These are phyloP conservation scores for Echinosophora koreensis DNA, from an alignment of 306 rosid genomes.

Conservation along the genomic window DNA sequence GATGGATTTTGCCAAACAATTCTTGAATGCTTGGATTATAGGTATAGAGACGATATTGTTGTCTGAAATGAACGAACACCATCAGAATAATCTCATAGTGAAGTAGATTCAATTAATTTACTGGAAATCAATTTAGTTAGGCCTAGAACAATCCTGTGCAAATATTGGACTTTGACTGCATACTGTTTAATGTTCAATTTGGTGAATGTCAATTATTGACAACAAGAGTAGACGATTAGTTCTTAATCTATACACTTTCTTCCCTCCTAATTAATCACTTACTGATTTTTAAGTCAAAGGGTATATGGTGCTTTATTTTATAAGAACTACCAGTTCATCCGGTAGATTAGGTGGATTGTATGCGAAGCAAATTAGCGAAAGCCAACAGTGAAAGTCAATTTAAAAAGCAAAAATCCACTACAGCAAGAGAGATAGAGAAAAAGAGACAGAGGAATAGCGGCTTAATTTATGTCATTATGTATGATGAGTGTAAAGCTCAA, in stretches of 20 bases:
- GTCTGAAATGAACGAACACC: slow-evolving; percentile 28
- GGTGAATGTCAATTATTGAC: slow-evolving; percentile 46
- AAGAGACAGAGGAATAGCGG: neutral
- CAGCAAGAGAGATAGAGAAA: neutral
- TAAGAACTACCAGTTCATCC: slow-evolving; percentile 21
- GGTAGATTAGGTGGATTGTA: slow-evolving; percentile 48
- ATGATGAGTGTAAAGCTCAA: slow-evolving; percentile 38
- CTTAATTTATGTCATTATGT: neutral
- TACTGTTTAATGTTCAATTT: neutral
- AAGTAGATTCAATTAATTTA: slow-evolving; percentile 26
- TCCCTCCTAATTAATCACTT: slow-evolving; percentile 40
- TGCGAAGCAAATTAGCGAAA: slow-evolving; percentile 46
- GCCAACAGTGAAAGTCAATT: slow-evolving; percentile 45
- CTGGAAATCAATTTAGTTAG: slow-evolving; percentile 12
- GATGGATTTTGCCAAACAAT: slow-evolving; percentile 24
- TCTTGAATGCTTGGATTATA: slow-evolving; percentile 17
- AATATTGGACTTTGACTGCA: slow-evolving; percentile 11
- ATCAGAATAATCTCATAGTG: slow-evolving; percentile 24
- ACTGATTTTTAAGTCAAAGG: slow-evolving; percentile 40
- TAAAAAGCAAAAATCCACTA: slow-evolving; percentile 35
- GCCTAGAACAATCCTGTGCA: neutral
- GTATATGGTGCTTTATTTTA: slow-evolving; percentile 33
- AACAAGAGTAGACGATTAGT: slow-evolving; percentile 18
- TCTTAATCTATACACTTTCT: neutral
- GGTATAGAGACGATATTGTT: neutral